A percentile compares a stretch with the other conserved stretches of the same genome.
Evolutionary conservation across 176 grass and related monocot species (phyloP).

Genomic region (Triticum turgidum): DNA sequence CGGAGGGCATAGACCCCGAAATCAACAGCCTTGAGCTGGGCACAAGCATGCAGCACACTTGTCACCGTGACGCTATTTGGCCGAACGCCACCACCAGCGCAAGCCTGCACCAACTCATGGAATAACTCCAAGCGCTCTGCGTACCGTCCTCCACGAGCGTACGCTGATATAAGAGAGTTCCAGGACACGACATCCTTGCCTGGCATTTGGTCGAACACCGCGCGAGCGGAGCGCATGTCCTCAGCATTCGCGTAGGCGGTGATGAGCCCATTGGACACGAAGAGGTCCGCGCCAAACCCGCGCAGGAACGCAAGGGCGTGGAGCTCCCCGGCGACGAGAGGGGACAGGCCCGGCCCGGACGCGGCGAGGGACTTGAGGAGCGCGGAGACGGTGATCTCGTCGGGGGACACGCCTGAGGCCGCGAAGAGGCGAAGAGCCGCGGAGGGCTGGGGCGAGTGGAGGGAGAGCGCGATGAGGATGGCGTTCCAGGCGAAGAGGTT

Average conservation of each 20-base stretch:
- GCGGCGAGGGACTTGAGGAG: slow-evolving; percentile 63
- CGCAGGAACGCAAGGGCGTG: slow-evolving; percentile 45
- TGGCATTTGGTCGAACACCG: slow-evolving; percentile 52
- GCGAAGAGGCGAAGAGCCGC: slow-evolving; percentile 51
- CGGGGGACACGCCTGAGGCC: slow-evolving; percentile 40
- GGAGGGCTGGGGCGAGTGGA: slow-evolving; percentile 49
- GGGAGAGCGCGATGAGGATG: slow-evolving; percentile 60
- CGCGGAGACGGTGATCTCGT: slow-evolving; percentile 56
- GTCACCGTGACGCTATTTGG: slow-evolving; percentile 42
- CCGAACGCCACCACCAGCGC: background rate
- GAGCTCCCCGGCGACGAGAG: slow-evolving; percentile 31
- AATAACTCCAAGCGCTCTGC: slow-evolving; percentile 45
- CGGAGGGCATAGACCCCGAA: slow-evolving; percentile 52
- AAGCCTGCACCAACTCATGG: slow-evolving; percentile 23
- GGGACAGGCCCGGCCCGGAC: slow-evolving; percentile 20
- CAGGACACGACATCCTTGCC: slow-evolving; percentile 54
- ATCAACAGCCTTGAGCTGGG: slow-evolving; percentile 49
- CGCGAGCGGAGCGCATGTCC: slow-evolving; percentile 34
- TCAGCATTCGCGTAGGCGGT: slow-evolving; percentile 31
- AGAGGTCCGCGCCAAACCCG: slow-evolving; percentile 38
- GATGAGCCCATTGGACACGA: slow-evolving; percentile 73
- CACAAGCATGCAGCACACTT: slow-evolving; percentile 59
- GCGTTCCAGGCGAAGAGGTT: slow-evolving; percentile 76
- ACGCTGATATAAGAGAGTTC: slow-evolving; percentile 60
- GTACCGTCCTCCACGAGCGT: slow-evolving; percentile 36